Conservation (phyloP, 192 early-diverging fungal species). For the Pilobolus umbonatus region DNA sequence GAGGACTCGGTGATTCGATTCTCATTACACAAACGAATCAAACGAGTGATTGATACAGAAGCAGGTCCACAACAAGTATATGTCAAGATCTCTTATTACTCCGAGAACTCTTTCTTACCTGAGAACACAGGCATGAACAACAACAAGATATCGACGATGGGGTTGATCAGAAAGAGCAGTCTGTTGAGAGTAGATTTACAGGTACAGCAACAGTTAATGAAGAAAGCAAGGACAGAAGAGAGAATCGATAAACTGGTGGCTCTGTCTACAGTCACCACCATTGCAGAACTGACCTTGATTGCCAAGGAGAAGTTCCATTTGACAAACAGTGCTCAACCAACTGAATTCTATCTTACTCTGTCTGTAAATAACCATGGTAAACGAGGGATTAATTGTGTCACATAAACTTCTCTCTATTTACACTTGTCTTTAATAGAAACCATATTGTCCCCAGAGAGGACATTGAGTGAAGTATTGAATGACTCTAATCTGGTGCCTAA, state of each 20-base stretch:
- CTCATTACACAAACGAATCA: constrained; percentile 45
- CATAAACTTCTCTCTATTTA: too few relatives aligned
- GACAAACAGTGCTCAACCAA: constrained; percentile 29
- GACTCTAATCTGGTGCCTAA: constrained; percentile 20
- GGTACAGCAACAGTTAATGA: not conserved
- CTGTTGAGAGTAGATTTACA: constrained; percentile 8
- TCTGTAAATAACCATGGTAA: constrained; percentile 10
- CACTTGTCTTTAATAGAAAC: constrained; percentile 8
- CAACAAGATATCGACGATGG: not conserved
- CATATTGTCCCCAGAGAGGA: constrained; percentile 1
- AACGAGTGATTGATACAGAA: constrained; percentile 23
- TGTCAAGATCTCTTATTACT: constrained; percentile 31
- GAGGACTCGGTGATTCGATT: constrained; percentile 46
- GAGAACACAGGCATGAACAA: not conserved
- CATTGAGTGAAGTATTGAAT: constrained; percentile 16
- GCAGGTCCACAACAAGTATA: constrained; percentile 32
- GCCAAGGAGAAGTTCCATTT: constrained; percentile 50
- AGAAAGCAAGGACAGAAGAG: constrained; percentile 5
- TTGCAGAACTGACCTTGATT: constrained; percentile 41
- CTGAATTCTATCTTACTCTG: constrained; percentile 12
- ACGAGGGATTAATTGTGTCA: not conserved
- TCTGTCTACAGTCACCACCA: constrained; percentile 35
- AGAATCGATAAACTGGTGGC: constrained; percentile 40
- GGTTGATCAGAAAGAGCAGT: constrained; percentile 9
- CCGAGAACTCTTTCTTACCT: not conserved